Percentiles rank a stretch among this genome's conserved stretches.
These are phyloP conservation scores for Aspergillus tanneri DNA, from an alignment of 2,329 filamentous ascomycete species.

Conservation along the genomic window DNA sequence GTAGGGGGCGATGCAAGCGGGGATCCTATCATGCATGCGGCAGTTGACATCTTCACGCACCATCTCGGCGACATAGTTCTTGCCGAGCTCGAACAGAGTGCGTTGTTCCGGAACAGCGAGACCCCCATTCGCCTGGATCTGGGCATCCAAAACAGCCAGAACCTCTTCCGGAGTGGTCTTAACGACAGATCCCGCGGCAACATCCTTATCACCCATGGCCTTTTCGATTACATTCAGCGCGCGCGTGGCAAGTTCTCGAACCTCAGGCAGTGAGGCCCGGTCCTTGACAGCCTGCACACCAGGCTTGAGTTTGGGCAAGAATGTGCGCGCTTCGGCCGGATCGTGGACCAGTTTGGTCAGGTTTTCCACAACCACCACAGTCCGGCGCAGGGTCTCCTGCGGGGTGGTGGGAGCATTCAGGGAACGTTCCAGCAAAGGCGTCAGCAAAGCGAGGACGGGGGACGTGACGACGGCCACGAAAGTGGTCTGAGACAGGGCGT, in stretches of 20 bases:
- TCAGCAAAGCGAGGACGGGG: slow-evolving; percentile 89
- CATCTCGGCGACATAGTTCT: slow-evolving; percentile 76
- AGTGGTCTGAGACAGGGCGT: slow-evolving; percentile 95
- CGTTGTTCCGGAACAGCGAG: slow-evolving; percentile 62
- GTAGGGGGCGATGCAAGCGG: slow-evolving; percentile 69
- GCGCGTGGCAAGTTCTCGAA: slow-evolving; percentile 81
- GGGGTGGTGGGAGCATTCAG: slow-evolving; percentile 87
- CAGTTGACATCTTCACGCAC: slow-evolving; percentile 85
- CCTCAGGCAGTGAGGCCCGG: slow-evolving; percentile 88
- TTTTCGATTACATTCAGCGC: slow-evolving; percentile 86
- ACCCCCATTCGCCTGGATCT: slow-evolving; percentile 69
- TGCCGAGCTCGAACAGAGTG: slow-evolving; percentile 64
- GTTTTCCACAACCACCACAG: slow-evolving; percentile 95
- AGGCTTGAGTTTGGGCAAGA: slow-evolving; percentile 89
- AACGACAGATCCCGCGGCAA: slow-evolving; percentile 57
- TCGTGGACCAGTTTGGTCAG: slow-evolving; percentile 97
- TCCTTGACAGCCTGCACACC: slow-evolving; percentile 88
- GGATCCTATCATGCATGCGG: slow-evolving; percentile 72
- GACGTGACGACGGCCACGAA: slow-evolving; percentile 96
- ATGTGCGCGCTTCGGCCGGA: slow-evolving; percentile 89
- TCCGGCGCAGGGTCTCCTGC: slow-evolving; percentile 93
- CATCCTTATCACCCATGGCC: slow-evolving; percentile 73
- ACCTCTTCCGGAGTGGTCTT: slow-evolving; percentile 70
- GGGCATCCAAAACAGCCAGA: slow-evolving; percentile 68
- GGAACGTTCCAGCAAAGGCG: slow-evolving; percentile 88